Evolutionary conservation across 116 monocot genomes (phyloP), one percentile per base, ranked within the genome.

Genomic region (Trichopus zeylanicus): DNA sequence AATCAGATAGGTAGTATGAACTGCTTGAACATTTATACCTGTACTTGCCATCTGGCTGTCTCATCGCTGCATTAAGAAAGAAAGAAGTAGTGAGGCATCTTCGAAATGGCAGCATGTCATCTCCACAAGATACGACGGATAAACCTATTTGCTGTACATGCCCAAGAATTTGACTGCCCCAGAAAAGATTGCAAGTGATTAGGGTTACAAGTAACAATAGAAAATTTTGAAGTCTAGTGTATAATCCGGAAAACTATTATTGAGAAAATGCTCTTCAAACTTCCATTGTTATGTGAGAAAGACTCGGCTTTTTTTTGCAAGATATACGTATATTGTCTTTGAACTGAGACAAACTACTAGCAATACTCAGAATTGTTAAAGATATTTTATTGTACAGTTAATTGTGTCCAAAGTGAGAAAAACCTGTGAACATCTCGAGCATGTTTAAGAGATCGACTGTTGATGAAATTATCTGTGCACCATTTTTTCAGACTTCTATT

Each of bases 401-500:
- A 20, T 22, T 5, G 51, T 1, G 22, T 22, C 5, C 15, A 55
- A 11, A 3, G 16, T 55, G 24, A 55, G 23, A 18, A n/a, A n/a
- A 32, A 97, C 95, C 95, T 84, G 72, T 85, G 80, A 78, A 98
- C 61, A 70, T 91, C 91, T 35, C 75, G 74, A 26, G 80, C 84
- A 82, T 98, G 97, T 65, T 64, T 85, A 21, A 98, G 63, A 24
- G 97, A 87, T 0, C 91, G 81, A 20, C 61, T 78, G 60, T 98
- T 98, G 63, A 98, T 91, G 63, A 98, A 98, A 56, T 98, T 98
- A 29, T 91, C 88, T 29, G 62, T 81, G 71, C 91, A 98, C 97
- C 97, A 98, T 73, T 71, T 87, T 15, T 69, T 77, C 16, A 98
- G 49, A 29, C 61, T 63, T 57, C 75, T 91, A 28, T 84, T 78